Conservation (phyloP, 1,284 basidiomycete species). For the Earliella scabrosa region DNA sequence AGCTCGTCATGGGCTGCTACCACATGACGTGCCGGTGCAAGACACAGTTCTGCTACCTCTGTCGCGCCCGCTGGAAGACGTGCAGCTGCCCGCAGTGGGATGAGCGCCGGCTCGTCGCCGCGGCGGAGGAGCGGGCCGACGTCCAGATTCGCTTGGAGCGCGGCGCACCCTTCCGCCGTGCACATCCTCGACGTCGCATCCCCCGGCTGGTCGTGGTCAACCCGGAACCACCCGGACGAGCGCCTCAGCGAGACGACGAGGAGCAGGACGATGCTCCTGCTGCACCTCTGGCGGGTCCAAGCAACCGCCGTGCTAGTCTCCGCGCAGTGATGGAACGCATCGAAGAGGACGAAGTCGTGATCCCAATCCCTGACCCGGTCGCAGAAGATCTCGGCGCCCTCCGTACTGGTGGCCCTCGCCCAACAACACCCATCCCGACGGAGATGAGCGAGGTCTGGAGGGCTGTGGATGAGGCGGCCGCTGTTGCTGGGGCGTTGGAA, state of each 20-base stretch:
- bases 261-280: neutral
- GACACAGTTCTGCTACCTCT: conserved; percentile 40
- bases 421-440: no score
- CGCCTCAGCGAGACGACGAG: no score
- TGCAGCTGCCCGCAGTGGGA: conserved; percentile 48
- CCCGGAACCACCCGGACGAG: neutral
- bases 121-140: conserved; percentile 39
- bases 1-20: conserved; percentile 40
- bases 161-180: neutral
- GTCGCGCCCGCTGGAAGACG: conserved; percentile 43
- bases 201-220: neutral
- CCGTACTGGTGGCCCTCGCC: no score
- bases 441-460: no score
- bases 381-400: no score
- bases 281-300: neutral
- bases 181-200: neutral
- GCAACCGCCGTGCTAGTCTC: no score
- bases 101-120: conserved; percentile 37
- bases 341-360: no score
- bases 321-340: no score
- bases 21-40: conserved; percentile 43
- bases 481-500: no score
- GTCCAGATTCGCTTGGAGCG: conserved; percentile 18
- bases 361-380: no score
- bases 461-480: no score